Conservation (phyloP, 2,329 filamentous ascomycete species). For the Alternaria ethzedia region DNA sequence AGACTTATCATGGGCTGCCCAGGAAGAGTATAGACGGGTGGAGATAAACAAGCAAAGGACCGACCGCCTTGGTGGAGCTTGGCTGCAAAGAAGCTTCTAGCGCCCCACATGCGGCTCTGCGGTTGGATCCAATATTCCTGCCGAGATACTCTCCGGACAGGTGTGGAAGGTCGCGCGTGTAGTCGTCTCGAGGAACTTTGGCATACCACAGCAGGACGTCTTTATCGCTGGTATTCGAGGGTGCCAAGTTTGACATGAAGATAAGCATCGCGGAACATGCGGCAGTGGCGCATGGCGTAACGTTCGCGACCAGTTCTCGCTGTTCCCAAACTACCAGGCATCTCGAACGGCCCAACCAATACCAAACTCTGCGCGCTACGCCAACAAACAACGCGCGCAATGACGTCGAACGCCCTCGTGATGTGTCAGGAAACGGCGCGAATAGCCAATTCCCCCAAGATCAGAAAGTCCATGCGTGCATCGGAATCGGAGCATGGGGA, state of each 20-base stretch:
- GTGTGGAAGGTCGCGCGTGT: conserved; percentile 4
- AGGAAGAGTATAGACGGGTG: conserved; percentile 24
- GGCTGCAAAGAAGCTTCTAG: conserved; percentile 41
- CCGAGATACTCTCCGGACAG: conserved; percentile 13
- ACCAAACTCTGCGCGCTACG: neutral
- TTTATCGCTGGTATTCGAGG: neutral
- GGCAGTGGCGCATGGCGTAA: conserved; percentile 7
- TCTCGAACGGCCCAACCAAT: conserved; percentile 1
- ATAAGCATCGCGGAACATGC: conserved; percentile 4
- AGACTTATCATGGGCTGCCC: conserved; percentile 17
- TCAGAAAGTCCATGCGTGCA: conserved; percentile 1
- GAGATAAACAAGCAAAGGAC: conserved; percentile 28
- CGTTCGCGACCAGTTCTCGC: neutral
- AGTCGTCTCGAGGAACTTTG: neutral
- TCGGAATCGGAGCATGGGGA: conserved; percentile 2
- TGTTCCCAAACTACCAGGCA: neutral
- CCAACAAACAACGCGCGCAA: neutral
- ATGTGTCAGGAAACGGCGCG: conserved; percentile 9
- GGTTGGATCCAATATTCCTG: conserved; percentile 19
- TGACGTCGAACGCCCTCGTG: conserved; percentile 5
- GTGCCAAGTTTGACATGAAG: neutral
- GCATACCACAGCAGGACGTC: neutral
- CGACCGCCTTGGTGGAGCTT: conserved; percentile 35
- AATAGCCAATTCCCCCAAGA: conserved; percentile 1
- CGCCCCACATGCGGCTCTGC: conserved; percentile 39